Conservation (phyloP, 2,329 filamentous ascomycete genomes). For the Aspergillus persii region DNA sequence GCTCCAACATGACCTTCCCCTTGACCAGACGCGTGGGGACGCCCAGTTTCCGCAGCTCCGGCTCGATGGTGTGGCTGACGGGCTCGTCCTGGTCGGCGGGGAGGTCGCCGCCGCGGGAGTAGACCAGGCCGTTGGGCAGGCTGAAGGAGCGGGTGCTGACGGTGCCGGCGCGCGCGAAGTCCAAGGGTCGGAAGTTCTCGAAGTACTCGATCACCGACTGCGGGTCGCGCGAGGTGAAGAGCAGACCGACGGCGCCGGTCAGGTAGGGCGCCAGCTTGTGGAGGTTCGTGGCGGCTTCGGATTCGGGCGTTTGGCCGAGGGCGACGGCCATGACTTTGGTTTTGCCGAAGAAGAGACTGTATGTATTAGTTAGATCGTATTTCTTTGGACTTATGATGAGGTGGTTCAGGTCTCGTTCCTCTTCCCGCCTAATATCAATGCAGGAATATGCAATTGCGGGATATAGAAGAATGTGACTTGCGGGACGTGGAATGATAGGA, state of each 20-base stretch:
- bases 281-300: conserved; percentile 77
- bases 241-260: conserved; percentile 78
- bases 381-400: neutral
- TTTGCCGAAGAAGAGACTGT: conserved; percentile 95
- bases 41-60: conserved; percentile 81
- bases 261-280: conserved; percentile 68
- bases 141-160: conserved; percentile 71
- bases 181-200: conserved; percentile 66
- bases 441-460: neutral
- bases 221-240: conserved; percentile 80
- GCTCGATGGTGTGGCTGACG: conserved; percentile 84
- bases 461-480: neutral
- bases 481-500: neutral
- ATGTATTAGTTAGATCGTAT: conserved; percentile 4
- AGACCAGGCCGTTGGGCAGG: conserved; percentile 79
- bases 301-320: conserved; percentile 73
- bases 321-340: conserved; percentile 98
- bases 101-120: conserved; percentile 75
- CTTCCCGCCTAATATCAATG: neutral
- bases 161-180: conserved; percentile 88
- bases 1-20: conserved; percentile 77
- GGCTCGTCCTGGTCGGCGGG: conserved; percentile 78
- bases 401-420: neutral
- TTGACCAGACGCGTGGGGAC: conserved; percentile 86
- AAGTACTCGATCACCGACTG: conserved; percentile 71